phyloP scores from a whole-genome alignment of 768 basidiomycete species.

The Russula emetica region DNA sequence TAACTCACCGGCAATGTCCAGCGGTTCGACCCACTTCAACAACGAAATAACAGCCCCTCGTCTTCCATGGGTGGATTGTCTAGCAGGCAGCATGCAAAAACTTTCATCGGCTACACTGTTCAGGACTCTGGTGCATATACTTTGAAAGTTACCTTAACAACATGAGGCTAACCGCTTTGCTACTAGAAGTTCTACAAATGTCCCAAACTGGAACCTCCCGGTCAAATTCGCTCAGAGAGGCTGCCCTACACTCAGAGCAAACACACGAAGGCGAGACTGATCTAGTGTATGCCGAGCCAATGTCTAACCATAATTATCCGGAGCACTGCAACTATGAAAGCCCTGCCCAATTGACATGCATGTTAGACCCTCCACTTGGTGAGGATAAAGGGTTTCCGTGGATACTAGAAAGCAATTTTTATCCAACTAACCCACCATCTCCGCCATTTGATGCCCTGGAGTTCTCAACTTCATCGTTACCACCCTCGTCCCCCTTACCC shows the following conservation, averaged over 20 bases:
- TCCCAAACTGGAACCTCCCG: background rate
- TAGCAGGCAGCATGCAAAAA: background rate
- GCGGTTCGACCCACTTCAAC: background rate
- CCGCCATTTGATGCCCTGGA: conserved; percentile 19
- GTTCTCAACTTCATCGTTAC: conserved; percentile 16
- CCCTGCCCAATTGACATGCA: background rate
- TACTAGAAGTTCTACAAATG: background rate
- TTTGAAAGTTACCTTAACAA: background rate
- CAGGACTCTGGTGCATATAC: conserved; percentile 5
- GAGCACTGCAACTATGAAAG: background rate
- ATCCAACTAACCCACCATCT: background rate
- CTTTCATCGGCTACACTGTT: background rate
- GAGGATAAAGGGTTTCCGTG: background rate
- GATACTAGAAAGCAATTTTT: background rate
- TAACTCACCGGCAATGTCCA: background rate
- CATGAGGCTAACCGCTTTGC: background rate
- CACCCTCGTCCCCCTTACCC: conserved; percentile 21
- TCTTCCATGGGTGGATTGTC: background rate
- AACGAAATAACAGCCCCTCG: background rate
- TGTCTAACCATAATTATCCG: background rate
- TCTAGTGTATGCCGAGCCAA: background rate
- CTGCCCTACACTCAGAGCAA: background rate
- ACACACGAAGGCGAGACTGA: background rate
- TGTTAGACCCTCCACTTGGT: background rate
- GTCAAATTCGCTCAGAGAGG: background rate